Evolutionary conservation across 164 flowering plant genomes (phyloP), one percentile per base, ranked within the genome.

Genomic region (Amborella trichopoda): DNA sequence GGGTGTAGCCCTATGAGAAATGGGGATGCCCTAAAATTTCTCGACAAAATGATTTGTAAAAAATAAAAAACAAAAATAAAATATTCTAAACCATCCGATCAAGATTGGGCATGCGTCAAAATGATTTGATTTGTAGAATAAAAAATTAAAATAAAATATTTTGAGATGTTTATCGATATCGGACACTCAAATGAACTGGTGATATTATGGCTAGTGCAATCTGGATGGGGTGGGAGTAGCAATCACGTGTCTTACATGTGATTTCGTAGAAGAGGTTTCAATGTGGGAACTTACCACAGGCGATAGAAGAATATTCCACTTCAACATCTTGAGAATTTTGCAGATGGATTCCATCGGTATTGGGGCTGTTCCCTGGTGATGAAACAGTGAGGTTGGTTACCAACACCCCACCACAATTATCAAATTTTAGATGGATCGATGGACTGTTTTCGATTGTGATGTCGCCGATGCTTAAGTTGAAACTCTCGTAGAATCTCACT

Each of bases 381-480:
- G 21, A 26, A 26, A 45, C 20, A 5, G 22, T 45, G 23, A 26
- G 0, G 19, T 45, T 27, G 20, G 36, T 26, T 17, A 27, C 49
- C 11, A 10, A 26, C 26, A 27, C 49, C 36, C 22, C 34, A 11
- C 9, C 2, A 45, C 49, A 45, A 10, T 45, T 45, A 16, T 45
- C 36, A 18, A 45, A 45, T 27, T 45, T 45, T n/a, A 45, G 36
- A n/a, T 45, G 36, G 49, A 32, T 26, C 36, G 6, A 23, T 45
- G 49, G 49, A 10, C 49, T 45, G 19, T 45, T 26, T 16, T 45
- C 22, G 19, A 45, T 45, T 14, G 23, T 4, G 11, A 45, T 27
- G 36, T 45, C 36, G 11, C 49, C 23, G 13, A 45, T 10, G 19
- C 34, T 26, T 16, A 45, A 1, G 19, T 45, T 45, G 6, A 4